Evolutionary conservation across 805 yeast genomes (phyloP).

Genomic region (Candida xyloterini): DNA sequence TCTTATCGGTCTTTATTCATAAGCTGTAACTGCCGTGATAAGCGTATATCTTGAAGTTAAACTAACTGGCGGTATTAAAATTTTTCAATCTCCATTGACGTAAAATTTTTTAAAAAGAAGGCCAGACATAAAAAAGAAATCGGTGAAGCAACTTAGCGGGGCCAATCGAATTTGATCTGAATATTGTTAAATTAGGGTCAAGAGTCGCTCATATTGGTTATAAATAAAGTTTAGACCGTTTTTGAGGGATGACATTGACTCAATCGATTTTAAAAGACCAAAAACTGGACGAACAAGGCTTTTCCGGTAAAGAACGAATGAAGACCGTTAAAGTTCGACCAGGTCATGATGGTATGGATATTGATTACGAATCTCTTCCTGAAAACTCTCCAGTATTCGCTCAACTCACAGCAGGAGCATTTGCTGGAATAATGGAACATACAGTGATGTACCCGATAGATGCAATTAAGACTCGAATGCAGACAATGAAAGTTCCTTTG

Average conservation of each 20-base stretch:
- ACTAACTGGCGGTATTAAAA: conserved; percentile 5
- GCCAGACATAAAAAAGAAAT: conserved; percentile 2
- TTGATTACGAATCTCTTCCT: conserved; percentile 92
- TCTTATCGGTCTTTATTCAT: too few relatives aligned
- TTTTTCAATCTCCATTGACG: conserved; percentile 6
- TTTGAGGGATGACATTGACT: conserved; percentile 1
- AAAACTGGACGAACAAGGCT: conserved; percentile 7
- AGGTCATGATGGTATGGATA: conserved; percentile 38
- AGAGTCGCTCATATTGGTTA: neutral
- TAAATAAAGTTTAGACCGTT: neutral
- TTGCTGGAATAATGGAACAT: conserved; percentile 99
- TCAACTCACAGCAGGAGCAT: conserved; percentile 89
- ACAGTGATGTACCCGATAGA: conserved; percentile 96
- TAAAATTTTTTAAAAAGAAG: conserved; percentile 1
- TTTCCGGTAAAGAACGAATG: conserved; percentile 1
- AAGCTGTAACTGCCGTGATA: neutral
- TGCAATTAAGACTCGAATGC: conserved; percentile 96
- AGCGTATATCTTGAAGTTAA: conserved; percentile 2
- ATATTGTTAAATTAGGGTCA: neutral
- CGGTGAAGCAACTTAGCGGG: conserved; percentile 9
- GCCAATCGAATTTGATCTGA: neutral
- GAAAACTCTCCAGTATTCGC: conserved; percentile 78
- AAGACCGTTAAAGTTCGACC: conserved; percentile 10
- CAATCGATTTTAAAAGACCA: conserved; percentile 9
- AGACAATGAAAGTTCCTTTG: conserved; percentile 40